phyloP scores from a whole-genome alignment of 208 protist species.

The Novymonas esmeraldas region DNA sequence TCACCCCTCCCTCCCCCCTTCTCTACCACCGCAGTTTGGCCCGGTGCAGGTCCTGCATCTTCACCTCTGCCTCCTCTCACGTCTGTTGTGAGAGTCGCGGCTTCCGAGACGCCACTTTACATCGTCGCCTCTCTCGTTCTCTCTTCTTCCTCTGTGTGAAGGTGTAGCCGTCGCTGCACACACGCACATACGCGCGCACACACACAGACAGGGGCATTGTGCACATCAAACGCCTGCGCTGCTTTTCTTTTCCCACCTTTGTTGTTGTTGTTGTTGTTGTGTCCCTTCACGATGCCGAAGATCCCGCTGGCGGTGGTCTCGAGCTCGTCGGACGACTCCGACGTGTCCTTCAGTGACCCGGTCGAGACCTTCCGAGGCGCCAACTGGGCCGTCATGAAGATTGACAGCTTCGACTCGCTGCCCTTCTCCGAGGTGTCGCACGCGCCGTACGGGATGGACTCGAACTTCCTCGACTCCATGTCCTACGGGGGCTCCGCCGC shows the following conservation, averaged over 20 bases:
- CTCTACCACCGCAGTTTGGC: not conserved
- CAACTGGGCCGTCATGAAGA: conserved; percentile 35
- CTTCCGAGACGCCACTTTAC: too few species aligned
- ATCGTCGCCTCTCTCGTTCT: too few species aligned
- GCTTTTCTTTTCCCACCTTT: too few species aligned
- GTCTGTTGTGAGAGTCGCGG: too few species aligned
- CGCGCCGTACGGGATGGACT: conserved; percentile 34
- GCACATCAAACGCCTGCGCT: too few species aligned
- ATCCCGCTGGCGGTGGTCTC: conserved; percentile 14
- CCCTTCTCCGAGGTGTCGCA: conserved; percentile 55
- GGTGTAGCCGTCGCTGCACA: too few species aligned
- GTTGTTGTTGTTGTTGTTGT: too few species aligned
- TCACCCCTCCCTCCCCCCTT: not conserved
- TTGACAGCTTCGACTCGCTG: conserved; percentile 39
- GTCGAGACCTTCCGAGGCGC: conserved; percentile 4
- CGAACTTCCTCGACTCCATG: conserved; percentile 31
- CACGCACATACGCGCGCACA: not conserved
- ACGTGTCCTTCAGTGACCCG: not conserved
- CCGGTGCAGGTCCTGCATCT: too few species aligned
- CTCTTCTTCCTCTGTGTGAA: too few species aligned
- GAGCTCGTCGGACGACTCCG: conserved; percentile 24
- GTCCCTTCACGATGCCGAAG: conserved; percentile 18
- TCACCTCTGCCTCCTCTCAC: too few species aligned
- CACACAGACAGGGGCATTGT: not conserved
- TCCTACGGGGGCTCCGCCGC: conserved; percentile 7